Percentiles rank a stretch among this genome's conserved stretches.
Evolutionary conservation across 495 filamentous ascomycete species (phyloP).

Genomic region (Lepraria neglecta): DNA sequence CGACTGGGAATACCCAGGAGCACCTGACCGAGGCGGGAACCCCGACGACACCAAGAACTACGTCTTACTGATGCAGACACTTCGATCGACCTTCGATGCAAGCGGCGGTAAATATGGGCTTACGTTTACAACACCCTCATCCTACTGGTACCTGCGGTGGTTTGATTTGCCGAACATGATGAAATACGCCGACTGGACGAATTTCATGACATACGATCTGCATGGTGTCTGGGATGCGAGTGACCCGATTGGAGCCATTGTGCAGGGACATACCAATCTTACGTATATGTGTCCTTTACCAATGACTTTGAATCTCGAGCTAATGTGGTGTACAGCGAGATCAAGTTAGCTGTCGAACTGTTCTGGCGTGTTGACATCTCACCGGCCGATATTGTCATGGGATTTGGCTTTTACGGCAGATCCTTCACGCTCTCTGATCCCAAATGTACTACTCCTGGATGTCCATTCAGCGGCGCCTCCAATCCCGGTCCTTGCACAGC

Average conservation of each 20-base stretch:
- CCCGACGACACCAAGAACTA: conserved; percentile 28
- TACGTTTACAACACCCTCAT: conserved; percentile 40
- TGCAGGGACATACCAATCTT: too few relatives aligned
- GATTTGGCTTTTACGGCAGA: conserved; percentile 50
- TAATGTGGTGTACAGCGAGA: too few relatives aligned
- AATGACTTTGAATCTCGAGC: too few relatives aligned
- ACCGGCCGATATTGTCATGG: conserved; percentile 41
- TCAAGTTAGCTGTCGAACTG: conserved; percentile 41
- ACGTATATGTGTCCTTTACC: too few relatives aligned
- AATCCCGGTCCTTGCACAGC: conserved; percentile 30
- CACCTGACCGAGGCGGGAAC: conserved; percentile 29
- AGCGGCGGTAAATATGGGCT: conserved; percentile 35
- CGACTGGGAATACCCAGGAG: conserved; percentile 28
- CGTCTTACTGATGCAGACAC: conserved; percentile 27
- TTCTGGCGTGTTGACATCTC: conserved; percentile 45
- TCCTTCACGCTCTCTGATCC: conserved; percentile 28
- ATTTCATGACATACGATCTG: conserved; percentile 53
- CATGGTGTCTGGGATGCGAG: conserved; percentile 33
- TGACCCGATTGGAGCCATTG: too few relatives aligned
- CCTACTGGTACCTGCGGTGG: conserved; percentile 48
- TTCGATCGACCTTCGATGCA: conserved; percentile 23
- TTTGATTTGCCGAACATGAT: conserved; percentile 42
- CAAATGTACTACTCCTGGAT: conserved; percentile 30
- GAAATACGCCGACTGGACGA: conserved; percentile 44
- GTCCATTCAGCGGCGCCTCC: conserved; percentile 24